Base-by-base conservation (phyloP, 202 grass and related monocot species). In the Setaria viridis region DNA sequence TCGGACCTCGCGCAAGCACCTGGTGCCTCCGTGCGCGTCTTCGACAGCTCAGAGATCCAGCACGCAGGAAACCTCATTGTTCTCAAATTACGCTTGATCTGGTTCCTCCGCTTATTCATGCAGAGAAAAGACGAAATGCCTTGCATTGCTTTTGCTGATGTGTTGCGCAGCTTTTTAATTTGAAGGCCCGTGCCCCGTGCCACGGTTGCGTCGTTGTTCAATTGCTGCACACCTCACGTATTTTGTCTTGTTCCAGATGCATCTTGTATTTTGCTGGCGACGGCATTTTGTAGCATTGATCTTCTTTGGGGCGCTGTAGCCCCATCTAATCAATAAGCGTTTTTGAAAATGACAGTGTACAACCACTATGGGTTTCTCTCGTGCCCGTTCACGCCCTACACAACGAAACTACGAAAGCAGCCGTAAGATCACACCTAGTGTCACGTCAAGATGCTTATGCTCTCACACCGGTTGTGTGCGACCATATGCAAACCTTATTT, bases 21-120 rank as follows among this genome's bases (percentile, higher is more conserved):
- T 56, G 5, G 37, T 60, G 63, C 32, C 72, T 74, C 1, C 41
- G 48, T 82, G 62, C 30, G 70, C 30, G 70, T 34, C 71, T 50
- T 81, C 59, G 78, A 59, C 79, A 76, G 79, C 79, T 82, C 79
- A 33, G 4, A 51, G 19, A 60, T 19, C 30, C 39, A 69, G 41
- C 41, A 20, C 3, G 19, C 3, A 11, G 30, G 7, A 60, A 4
- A 46, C 30, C 30, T 54, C 3, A 15, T 2, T 21, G 2, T 14
- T 67, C 5, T 66, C 47, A 16, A 13, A 39, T 11, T 37, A 53
- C 47, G 7, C 2, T 35, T 6, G 2, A 20, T 51, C 4, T 80
- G 11, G 30, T 34, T 66, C 60, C 10, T 50, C 9, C 48, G 3
- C 15, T 35, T 34, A 7, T 37, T 37, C 35, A 37, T 4, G 35